phyloP scores from a whole-genome alignment of 345 rosid genomes.

The Camelina laxa region DNA sequence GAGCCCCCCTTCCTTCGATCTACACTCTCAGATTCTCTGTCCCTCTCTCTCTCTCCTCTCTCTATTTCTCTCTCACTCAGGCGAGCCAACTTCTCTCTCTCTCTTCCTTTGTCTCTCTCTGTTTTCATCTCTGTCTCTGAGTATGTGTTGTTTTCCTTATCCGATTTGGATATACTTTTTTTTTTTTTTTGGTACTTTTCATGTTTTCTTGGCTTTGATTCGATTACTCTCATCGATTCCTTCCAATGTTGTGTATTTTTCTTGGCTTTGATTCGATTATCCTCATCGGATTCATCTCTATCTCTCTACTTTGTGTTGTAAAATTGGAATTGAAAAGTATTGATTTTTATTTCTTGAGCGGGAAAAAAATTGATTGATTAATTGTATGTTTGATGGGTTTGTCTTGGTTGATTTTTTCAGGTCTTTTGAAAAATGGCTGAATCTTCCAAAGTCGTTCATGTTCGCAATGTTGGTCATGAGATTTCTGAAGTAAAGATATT shows the following conservation, averaged over 20 bases:
- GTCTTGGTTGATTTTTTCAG: conserved; percentile 24
- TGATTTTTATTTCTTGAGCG: conserved; percentile 10
- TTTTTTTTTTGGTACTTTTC: background rate
- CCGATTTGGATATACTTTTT: conserved; percentile 11
- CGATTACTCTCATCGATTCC: conserved; percentile 3
- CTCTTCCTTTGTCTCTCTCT: background rate
- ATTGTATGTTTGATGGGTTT: background rate
- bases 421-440: conserved; percentile 62
- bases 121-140: conserved; percentile 3
- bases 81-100: conserved; percentile 34
- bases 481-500: conserved; percentile 75
- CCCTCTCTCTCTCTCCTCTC: background rate
- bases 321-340: conserved; percentile 1
- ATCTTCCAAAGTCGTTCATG: conserved; percentile 95
- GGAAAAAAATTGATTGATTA: conserved; percentile 10
- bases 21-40: conserved; percentile 26
- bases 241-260: conserved; percentile 19
- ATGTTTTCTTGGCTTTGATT: conserved; percentile 12
- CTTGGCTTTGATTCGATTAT: too few species aligned
- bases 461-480: conserved; percentile 96
- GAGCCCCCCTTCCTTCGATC: conserved; percentile 33
- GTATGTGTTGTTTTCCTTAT: background rate
- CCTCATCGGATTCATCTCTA: too few species aligned
- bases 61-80: conserved; percentile 31
- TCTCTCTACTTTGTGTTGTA: background rate